Evolutionary conservation across 2,329 filamentous ascomycete species (phyloP).

Genomic region (Clonostachys sp.): DNA sequence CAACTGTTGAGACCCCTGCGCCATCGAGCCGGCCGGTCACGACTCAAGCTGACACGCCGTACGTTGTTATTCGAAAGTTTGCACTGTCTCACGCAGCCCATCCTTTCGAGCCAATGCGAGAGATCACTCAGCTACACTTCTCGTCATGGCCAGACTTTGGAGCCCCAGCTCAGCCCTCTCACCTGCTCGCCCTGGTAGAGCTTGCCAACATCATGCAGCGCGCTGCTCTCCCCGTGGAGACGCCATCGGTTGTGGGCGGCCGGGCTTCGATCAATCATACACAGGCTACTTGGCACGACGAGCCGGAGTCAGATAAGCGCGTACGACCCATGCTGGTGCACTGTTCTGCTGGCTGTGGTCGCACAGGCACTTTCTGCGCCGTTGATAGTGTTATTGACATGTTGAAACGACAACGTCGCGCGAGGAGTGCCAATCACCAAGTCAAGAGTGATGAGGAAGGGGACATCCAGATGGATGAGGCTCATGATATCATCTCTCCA

Average conservation of each 20-base stretch:
- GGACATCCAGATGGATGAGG: conserved; percentile 38
- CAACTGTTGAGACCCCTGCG: conserved; percentile 28
- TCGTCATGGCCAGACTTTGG: conserved; percentile 98
- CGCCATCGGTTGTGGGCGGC: conserved; percentile 24
- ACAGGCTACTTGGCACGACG: conserved; percentile 45
- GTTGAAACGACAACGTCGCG: conserved; percentile 75
- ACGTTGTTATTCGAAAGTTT: conserved; percentile 83
- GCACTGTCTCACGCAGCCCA: conserved; percentile 70
- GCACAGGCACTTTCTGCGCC: conserved; percentile 94
- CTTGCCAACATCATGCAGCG: conserved; percentile 73
- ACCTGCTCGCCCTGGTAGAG: conserved; percentile 86
- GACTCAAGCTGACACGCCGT: conserved; percentile 54
- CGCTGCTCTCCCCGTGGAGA: conserved; percentile 43
- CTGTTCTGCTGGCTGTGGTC: conserved; percentile 92
- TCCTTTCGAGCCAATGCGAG: conserved; percentile 81
- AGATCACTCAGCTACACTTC: conserved; percentile 93
- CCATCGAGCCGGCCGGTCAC: conserved; percentile 14
- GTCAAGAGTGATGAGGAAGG: conserved; percentile 25
- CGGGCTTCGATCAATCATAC: conserved; percentile 18
- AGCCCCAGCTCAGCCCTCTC: conserved; percentile 80
- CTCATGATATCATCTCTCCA: conserved; percentile 20
- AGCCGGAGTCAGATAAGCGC: conserved; percentile 49
- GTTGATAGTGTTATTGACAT: conserved; percentile 95
- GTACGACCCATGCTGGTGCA: conserved; percentile 81
- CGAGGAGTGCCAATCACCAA: conserved; percentile 14